These are phyloP conservation scores for Urtica urens DNA, from an alignment of 306 rosid species.

Conservation along the genomic window DNA sequence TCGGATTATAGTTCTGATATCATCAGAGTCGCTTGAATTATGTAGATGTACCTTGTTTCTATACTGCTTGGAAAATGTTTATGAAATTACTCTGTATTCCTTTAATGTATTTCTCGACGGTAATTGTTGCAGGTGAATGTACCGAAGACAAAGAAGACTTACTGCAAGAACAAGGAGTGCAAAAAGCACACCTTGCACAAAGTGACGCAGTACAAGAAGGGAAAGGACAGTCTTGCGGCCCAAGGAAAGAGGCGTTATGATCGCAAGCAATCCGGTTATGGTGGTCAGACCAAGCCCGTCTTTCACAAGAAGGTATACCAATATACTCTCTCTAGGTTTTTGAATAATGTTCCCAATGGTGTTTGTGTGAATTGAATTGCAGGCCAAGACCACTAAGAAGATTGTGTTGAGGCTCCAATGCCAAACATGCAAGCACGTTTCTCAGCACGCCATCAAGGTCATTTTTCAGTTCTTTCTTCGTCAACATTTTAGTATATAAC, in stretches of 20 bases:
- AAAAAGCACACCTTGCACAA: conserved; percentile 47
- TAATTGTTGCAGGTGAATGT: conserved; percentile 31
- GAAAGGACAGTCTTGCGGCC: conserved; percentile 40
- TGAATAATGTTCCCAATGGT: background rate
- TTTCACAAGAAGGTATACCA: conserved; percentile 33
- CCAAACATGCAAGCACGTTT: conserved; percentile 38
- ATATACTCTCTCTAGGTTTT: background rate
- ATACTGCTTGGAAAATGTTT: too few species aligned
- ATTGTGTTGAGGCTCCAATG: conserved; percentile 41
- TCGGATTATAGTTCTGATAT: too few species aligned
- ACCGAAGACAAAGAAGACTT: conserved; percentile 37
- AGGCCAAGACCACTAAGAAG: conserved; percentile 45
- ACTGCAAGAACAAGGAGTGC: conserved; percentile 39
- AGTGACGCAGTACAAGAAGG: conserved; percentile 40
- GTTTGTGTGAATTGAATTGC: background rate
- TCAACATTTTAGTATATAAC: too few species aligned
- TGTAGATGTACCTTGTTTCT: too few species aligned
- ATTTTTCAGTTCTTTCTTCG: too few species aligned
- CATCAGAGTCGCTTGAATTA: too few species aligned
- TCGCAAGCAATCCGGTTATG: conserved; percentile 42
- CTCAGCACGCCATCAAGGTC: conserved; percentile 44
- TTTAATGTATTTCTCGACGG: too few species aligned
- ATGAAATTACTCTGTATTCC: too few species aligned
- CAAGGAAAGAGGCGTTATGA: conserved; percentile 43
- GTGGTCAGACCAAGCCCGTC: conserved; percentile 42